Percentiles rank a stretch among this genome's conserved stretches.
Conservation (phyloP, 1,284 basidiomycete genomes). For the Bjerkandera adusta region DNA sequence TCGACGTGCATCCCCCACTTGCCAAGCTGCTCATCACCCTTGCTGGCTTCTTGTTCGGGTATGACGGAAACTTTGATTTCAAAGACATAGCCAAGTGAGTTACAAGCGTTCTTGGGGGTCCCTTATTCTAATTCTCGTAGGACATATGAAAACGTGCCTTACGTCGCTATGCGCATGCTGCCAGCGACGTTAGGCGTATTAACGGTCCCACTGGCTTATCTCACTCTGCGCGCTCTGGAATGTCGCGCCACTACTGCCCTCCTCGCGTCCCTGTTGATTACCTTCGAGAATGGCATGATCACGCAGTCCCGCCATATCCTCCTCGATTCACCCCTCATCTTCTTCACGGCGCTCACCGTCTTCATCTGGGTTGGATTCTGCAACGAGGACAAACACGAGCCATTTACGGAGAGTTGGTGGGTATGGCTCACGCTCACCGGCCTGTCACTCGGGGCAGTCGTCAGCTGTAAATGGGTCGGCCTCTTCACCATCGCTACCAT, state of each 20-base stretch:
- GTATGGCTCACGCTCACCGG: conserved; percentile 88
- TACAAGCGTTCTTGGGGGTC: conserved; percentile 11
- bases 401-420: conserved; percentile 93
- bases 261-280: conserved; percentile 87
- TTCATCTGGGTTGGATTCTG: conserved; percentile 91
- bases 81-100: conserved; percentile 94
- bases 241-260: conserved; percentile 89
- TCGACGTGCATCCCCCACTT: conserved; percentile 97
- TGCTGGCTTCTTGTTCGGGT: conserved; percentile 87
- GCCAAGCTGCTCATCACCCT: conserved; percentile 95
- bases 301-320: conserved; percentile 97
- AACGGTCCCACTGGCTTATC: conserved; percentile 88
- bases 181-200: conserved; percentile 89
- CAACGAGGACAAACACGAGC: conserved; percentile 81
- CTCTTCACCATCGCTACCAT: conserved; percentile 98
- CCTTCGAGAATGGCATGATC: conserved; percentile 94
- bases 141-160: conserved; percentile 85
- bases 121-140: conserved; percentile 38
- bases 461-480: conserved; percentile 98
- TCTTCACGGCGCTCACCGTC: conserved; percentile 91
- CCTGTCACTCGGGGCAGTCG: conserved; percentile 86
- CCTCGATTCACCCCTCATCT: conserved; percentile 95
- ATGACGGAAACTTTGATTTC: conserved; percentile 94
- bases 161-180: conserved; percentile 93
- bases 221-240: conserved; percentile 91